A percentile compares a stretch with the other conserved stretches of the same genome.
These are phyloP conservation scores for Hygrophila difformis DNA, from an alignment of 257 asterid genomes.

Conservation along the genomic window DNA sequence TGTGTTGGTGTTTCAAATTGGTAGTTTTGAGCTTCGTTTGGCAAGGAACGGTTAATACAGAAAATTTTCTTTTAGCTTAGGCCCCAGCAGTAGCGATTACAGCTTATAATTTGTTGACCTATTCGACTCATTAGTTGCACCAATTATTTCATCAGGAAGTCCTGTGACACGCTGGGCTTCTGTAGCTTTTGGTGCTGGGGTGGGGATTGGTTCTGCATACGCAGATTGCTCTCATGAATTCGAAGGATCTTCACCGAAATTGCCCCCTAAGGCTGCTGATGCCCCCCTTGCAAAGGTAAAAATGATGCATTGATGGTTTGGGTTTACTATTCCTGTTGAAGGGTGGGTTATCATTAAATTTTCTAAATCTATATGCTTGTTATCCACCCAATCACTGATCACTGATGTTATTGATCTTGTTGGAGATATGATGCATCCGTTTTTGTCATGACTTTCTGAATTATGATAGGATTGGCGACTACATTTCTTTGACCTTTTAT, in stretches of 20 bases:
- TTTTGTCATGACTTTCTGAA: too few relatives aligned
- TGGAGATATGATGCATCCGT: too few relatives aligned
- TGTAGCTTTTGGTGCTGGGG: constrained; percentile 75
- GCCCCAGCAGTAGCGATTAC: not conserved
- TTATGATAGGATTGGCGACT: too few relatives aligned
- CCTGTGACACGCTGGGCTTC: constrained; percentile 90
- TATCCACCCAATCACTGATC: too few relatives aligned
- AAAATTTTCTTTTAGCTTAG: too few relatives aligned
- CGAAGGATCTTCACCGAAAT: constrained; percentile 40
- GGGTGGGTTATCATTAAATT: not conserved
- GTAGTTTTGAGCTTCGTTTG: not conserved
- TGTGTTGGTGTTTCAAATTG: not conserved
- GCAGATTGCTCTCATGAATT: constrained; percentile 59
- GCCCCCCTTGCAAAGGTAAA: constrained; percentile 34
- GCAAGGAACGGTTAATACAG: not conserved
- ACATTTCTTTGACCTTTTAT: too few relatives aligned
- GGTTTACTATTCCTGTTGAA: not conserved
- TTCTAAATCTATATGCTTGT: not conserved
- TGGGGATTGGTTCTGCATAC: constrained; percentile 82
- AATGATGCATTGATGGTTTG: not conserved
- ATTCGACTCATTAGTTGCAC: not conserved
- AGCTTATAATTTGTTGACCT: not conserved
- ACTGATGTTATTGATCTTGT: too few relatives aligned
- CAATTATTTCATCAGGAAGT: constrained; percentile 46
- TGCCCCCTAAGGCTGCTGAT: constrained; percentile 21